phyloP scores from a whole-genome alignment of 768 basidiomycete genomes.

The Mycena metata region DNA sequence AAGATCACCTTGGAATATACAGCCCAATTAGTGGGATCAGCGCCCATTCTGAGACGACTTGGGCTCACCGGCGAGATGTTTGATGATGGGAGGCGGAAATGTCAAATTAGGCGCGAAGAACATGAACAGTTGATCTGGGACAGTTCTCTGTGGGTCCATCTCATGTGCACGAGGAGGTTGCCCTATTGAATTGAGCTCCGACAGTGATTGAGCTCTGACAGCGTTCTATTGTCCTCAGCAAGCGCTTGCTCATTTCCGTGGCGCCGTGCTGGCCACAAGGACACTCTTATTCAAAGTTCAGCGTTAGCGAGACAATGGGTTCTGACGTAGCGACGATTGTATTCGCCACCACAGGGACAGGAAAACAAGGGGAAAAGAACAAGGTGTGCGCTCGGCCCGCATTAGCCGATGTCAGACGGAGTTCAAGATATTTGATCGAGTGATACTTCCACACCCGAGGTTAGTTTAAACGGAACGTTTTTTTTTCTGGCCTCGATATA shows the following conservation, averaged over 20 bases:
- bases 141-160: constrained; percentile 22
- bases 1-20: not conserved
- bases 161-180: not conserved
- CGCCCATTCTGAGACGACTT: constrained; percentile 8
- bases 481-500: not conserved
- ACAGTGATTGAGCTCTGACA: not conserved
- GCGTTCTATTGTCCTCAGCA: not conserved
- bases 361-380: too few species aligned
- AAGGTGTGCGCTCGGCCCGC: too few species aligned
- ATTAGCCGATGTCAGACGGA: not conserved
- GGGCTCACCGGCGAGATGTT: constrained; percentile 1
- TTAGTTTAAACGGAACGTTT: not conserved
- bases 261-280: too few species aligned
- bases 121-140: not conserved
- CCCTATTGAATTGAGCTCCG: not conserved
- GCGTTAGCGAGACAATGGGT: too few species aligned
- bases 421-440: not conserved
- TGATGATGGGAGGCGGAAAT: not conserved
- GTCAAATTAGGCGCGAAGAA: not conserved
- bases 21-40: constrained; percentile 1
- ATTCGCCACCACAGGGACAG: too few species aligned
- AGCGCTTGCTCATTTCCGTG: not conserved
- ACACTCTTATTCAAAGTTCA: too few species aligned
- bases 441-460: constrained; percentile 8
- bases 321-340: too few species aligned